Base-by-base conservation (phyloP, 2,329 filamentous ascomycete genomes). In the Nemania sp. region DNA sequence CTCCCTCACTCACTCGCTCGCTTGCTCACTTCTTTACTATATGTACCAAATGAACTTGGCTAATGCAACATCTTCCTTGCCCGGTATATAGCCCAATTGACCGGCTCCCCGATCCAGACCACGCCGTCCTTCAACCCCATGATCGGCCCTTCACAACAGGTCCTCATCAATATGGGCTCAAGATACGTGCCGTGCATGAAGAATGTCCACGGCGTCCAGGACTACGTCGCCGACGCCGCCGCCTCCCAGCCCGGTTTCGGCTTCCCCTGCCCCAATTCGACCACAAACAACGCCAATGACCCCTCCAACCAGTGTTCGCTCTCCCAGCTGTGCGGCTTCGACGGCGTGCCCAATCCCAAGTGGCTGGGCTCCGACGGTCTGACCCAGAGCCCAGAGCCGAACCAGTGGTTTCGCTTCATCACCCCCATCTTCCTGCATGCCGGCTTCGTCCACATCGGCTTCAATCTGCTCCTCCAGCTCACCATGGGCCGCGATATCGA, bases 391-490 rank as follows among this genome's bases (percentile, higher is more conserved):
- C 85, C 91, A 1, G 86, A 88, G 68, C 96, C 96, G 0, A 90
- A 98, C 77, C 96, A 99, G 79, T 99, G 96, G 96, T 99, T 88
- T 81, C 92, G 96, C 68, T 98, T 99, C 83, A 98, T 99, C 77
- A 83, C 91, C 1, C 95, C 96, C 45, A 98, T 99, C 69, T 99
- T 99, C 82, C 84, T 99, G 75, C 96, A 99, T 76, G 94, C 93
- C 1, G 96, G 96, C 15, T 82, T 99, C 64, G 91, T 99, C 70
- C 96, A 99, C 78, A 98, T 99, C 66, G 93, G 89, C 18, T 98
- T 98, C 86, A 99, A 99, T 80, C 86, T 99, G 81, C 86, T 98
- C 7, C 86, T 98, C 24, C 96, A 99, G 79, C 81, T 98, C 76
- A 97, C 93, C 0, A 88, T 98, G 63, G 96, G 92, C 32, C 90